Evolutionary conservation across 176 grass and related monocot genomes (phyloP).

Genomic region (Aechmea fasciata): DNA sequence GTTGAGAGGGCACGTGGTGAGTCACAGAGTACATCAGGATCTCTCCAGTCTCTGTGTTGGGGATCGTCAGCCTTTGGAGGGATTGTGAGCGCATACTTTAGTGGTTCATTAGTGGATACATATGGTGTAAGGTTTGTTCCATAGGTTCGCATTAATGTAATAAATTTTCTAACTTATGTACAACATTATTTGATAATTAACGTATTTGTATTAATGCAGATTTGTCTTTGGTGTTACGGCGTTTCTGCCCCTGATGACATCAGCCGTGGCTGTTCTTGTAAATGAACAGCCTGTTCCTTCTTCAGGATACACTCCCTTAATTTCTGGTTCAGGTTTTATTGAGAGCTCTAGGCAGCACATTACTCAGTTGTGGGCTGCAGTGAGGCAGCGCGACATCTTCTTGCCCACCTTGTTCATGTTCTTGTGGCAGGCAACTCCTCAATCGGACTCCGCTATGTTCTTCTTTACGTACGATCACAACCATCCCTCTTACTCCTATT

Average conservation of each 20-base stretch:
- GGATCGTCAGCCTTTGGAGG: conserved; percentile 91
- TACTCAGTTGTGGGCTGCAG: conserved; percentile 66
- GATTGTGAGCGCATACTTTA: conserved; percentile 88
- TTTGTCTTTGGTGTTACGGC: conserved; percentile 91
- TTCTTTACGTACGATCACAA: conserved; percentile 62
- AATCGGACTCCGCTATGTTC: conserved; percentile 93
- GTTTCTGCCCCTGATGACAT: conserved; percentile 85
- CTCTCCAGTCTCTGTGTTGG: conserved; percentile 94
- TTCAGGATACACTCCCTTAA: conserved; percentile 29
- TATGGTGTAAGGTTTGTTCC: conserved; percentile 81
- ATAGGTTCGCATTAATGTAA: not conserved
- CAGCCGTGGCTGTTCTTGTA: conserved; percentile 84
- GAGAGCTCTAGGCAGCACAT: conserved; percentile 57
- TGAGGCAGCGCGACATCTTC: conserved; percentile 79
- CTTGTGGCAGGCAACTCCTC: conserved; percentile 96
- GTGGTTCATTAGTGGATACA: conserved; percentile 75
- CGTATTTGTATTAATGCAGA: conserved; percentile 32
- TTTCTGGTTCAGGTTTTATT: conserved; percentile 45
- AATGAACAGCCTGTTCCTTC: conserved; percentile 43
- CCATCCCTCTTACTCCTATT: not conserved
- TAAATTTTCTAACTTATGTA: not conserved
- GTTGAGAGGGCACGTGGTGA: conserved; percentile 97
- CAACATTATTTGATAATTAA: not conserved
- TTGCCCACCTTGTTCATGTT: conserved; percentile 89
- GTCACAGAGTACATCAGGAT: conserved; percentile 86